Conservation (phyloP, 2,329 filamentous ascomycete species). For the Thielaviopsis populi region DNA sequence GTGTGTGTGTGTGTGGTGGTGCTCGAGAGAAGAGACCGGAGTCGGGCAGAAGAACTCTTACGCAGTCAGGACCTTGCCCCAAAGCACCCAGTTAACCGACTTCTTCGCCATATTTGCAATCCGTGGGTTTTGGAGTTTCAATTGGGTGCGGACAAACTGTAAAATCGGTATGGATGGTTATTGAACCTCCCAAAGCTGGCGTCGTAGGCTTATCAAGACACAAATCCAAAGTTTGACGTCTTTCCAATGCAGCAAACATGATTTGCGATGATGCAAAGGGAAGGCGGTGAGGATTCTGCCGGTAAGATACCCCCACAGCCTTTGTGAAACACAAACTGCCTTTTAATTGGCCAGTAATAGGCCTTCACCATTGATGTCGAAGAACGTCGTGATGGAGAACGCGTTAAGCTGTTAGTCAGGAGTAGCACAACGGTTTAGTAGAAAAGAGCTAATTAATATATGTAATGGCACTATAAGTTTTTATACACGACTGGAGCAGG, state of each 20-base stretch:
- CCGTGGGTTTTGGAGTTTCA: neutral
- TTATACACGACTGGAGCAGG: neutral
- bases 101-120: constrained; percentile 14
- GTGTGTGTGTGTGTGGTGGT: no score
- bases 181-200: neutral
- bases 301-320: neutral
- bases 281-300: constrained; percentile 9
- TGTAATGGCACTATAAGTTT: neutral
- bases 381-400: neutral
- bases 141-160: neutral
- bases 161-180: neutral
- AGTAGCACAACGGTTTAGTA: neutral
- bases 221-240: neutral
- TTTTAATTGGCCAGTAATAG: neutral
- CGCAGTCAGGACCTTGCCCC: constrained; percentile 57
- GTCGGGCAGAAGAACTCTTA: constrained; percentile 28
- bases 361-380: neutral
- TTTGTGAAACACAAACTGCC: neutral
- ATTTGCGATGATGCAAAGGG: constrained; percentile 1
- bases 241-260: constrained; percentile 14
- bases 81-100: constrained; percentile 32
- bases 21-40: neutral
- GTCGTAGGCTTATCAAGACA: neutral
- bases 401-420: neutral
- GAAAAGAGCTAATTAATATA: neutral